Conservation (phyloP, 176 grass and related monocot genomes). For the Rhynchospora breviuscula region DNA sequence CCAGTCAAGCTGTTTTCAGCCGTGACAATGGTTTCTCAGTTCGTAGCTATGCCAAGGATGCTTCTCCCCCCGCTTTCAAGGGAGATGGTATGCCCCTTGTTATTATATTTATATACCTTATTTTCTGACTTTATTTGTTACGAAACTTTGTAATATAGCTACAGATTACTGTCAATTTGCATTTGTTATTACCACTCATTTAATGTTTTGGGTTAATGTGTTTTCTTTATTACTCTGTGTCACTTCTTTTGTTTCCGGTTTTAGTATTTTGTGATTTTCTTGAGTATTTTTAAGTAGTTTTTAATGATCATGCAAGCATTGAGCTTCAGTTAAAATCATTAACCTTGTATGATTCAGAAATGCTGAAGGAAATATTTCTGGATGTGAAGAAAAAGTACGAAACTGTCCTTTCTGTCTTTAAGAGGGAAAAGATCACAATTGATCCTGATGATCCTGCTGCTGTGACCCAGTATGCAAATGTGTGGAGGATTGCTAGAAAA, state of each 20-base stretch:
- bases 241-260: too few relatives aligned
- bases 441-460: constrained; percentile 76
- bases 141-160: too few relatives aligned
- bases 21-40: constrained; percentile 41
- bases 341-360: constrained; percentile 39
- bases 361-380: constrained; percentile 86
- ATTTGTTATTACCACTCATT: too few relatives aligned
- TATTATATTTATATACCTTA: not conserved
- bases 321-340: not conserved
- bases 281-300: too few relatives aligned
- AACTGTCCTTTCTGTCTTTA: constrained; percentile 60
- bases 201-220: too few relatives aligned
- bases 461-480: constrained; percentile 60
- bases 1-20: constrained; percentile 49
- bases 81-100: constrained; percentile 63
- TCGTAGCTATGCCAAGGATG: constrained; percentile 57
- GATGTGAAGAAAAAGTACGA: constrained; percentile 96
- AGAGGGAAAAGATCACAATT: constrained; percentile 96
- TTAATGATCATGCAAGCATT: not conserved
- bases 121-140: too few relatives aligned
- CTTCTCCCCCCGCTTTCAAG: constrained; percentile 44
- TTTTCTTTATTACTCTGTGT: too few relatives aligned
- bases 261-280: too few relatives aligned
- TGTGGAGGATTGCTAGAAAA: constrained; percentile 73
- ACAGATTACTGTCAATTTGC: too few relatives aligned